A percentile compares a stretch with the other conserved stretches of the same genome.
Conservation (phyloP, 352 stramenopile genomes). For the Phytophthora rubi region DNA sequence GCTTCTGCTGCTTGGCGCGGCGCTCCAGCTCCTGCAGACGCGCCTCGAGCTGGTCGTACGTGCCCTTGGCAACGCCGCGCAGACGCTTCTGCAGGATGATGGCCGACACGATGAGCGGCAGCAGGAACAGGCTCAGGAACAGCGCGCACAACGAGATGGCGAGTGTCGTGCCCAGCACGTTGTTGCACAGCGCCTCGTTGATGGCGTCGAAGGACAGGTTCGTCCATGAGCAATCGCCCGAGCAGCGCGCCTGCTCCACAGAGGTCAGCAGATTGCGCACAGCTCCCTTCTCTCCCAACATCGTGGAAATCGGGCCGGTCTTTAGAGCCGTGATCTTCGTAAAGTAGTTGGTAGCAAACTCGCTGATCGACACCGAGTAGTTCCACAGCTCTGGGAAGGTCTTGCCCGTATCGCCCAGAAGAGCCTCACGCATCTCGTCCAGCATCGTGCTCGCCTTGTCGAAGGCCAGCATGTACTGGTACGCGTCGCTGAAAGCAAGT, state of each 20-base stretch:
- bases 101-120: slow-evolving; percentile 74
- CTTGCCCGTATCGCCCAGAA: slow-evolving; percentile 71
- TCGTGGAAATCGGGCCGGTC: slow-evolving; percentile 49
- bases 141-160: slow-evolving; percentile 81
- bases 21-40: slow-evolving; percentile 72
- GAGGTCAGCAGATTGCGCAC: slow-evolving; percentile 60
- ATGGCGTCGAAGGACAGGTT: slow-evolving; percentile 85
- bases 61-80: slow-evolving; percentile 76
- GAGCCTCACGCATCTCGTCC: slow-evolving; percentile 74
- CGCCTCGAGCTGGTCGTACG: slow-evolving; percentile 79
- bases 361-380: slow-evolving; percentile 64
- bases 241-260: slow-evolving; percentile 74
- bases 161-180: slow-evolving; percentile 80
- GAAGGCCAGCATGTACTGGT: slow-evolving; percentile 70
- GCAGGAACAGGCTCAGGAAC: slow-evolving; percentile 76
- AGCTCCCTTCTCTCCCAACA: slow-evolving; percentile 47
- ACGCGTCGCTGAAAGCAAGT: slow-evolving; percentile 54
- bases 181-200: slow-evolving; percentile 71
- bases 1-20: slow-evolving; percentile 54
- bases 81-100: slow-evolving; percentile 84
- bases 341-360: slow-evolving; percentile 72
- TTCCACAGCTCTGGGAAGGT: slow-evolving; percentile 68
- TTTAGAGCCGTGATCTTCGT: slow-evolving; percentile 52
- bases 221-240: slow-evolving; percentile 80
- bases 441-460: slow-evolving; percentile 63